Evolutionary conservation across 2,329 filamentous ascomycete species (phyloP), one percentile per base, ranked within the genome.

Genomic region (Hyphodiscus sp.): DNA sequence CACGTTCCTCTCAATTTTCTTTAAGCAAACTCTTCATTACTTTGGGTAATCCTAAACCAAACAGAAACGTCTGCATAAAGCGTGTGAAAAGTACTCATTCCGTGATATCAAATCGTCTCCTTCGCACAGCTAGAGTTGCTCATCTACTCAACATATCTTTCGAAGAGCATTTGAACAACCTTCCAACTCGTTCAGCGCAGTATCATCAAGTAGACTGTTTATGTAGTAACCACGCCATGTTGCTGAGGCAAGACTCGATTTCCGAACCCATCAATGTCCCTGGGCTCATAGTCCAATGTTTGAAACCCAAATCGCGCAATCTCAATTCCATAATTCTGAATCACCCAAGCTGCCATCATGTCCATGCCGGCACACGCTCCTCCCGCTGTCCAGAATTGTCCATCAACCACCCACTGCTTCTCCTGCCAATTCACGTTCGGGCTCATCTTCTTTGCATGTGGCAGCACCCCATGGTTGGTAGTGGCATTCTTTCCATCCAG

Each of bases 381-480:
- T 1, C 68, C 69, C 0, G 69, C 71, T 2, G 74, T 77, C 75
- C 75, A 77, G 29, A 76, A 67, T 41, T 76, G 74, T 0, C 67
- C 71, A 47, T 76, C 73, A 0, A 71, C 53, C 51, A 75, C 63
- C 73, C 74, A 77, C 56, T 76, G 71, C 53, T 26, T 47, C 19
- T 73, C 68, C 1, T 68, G 68, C 75, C 74, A 77, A 3, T 74
- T 69, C 11, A 76, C 73, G 0, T 71, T 66, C 0, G 74, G 71
- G 4, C 64, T 69, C 8, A 60, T 55, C 23, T 66, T 57, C 50
- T 63, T 68, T 0, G 69, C 61, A 50, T 59, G 61, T 1, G 63
- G 61, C 45, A 69, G 65, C 2, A 60, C 61, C 0, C 62, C 51
- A 52, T 76, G 69, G 53, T 77, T 76, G 2, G 70, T 65, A 0